These are phyloP conservation scores for Penicillium odoratum DNA, from an alignment of 495 filamentous ascomycete species.

Conservation along the genomic window DNA sequence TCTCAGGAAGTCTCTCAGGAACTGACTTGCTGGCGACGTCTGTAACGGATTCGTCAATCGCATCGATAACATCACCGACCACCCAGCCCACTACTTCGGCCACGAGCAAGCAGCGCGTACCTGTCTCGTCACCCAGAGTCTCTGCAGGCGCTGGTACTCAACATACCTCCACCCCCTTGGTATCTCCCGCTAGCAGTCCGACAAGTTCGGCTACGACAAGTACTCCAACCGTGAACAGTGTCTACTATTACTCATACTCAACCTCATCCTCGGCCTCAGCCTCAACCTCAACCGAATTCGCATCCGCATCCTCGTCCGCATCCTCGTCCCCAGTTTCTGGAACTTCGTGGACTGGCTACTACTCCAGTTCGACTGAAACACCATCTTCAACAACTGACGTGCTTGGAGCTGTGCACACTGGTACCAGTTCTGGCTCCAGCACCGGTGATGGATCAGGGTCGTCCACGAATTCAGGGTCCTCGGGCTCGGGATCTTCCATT, in stretches of 20 bases:
- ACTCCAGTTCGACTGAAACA: not conserved
- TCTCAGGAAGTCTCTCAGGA: too few species aligned
- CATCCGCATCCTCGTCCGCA: not conserved
- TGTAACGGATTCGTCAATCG: not conserved
- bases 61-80: not conserved
- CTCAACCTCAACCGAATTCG: not conserved
- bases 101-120: conserved; percentile 7
- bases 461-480: conserved; percentile 21
- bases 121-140: conserved; percentile 12
- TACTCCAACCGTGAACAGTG: not conserved
- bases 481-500: conserved; percentile 23
- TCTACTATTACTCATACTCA: not conserved
- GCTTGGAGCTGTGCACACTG: conserved; percentile 12
- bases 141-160: conserved; percentile 11
- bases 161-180: conserved; percentile 17
- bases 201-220: conserved; percentile 16
- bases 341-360: not conserved
- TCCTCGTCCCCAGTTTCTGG: not conserved
- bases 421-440: conserved; percentile 7
- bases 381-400: conserved; percentile 10
- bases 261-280: not conserved
- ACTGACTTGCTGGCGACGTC: not conserved
- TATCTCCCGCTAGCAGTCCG: conserved; percentile 11
- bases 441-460: conserved; percentile 7
- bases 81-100: conserved; percentile 1